These are phyloP conservation scores for Silene coronaria DNA, from an alignment of 179 eudicot genomes.

Conservation along the genomic window DNA sequence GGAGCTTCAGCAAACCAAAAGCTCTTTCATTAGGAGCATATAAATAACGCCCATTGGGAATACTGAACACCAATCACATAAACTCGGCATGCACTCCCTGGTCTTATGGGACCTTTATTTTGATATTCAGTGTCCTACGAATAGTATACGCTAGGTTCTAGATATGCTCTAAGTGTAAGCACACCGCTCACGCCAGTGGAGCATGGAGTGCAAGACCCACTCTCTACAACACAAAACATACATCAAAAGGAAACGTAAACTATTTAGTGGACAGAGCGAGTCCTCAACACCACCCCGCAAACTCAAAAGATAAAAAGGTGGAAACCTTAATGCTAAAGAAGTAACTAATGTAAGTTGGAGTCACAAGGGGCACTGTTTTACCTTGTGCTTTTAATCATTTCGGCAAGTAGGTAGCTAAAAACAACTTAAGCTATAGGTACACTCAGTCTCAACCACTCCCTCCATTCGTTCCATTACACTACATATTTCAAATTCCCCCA, in stretches of 20 bases:
- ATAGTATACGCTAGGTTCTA: not conserved
- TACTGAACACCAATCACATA: not conserved
- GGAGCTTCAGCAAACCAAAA: constrained; percentile 24
- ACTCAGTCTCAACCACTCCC: not conserved
- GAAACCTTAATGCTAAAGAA: not conserved
- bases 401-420: not conserved
- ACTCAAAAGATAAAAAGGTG: not conserved
- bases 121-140: not conserved
- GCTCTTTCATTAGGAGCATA: not conserved
- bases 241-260: not conserved
- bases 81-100: not conserved
- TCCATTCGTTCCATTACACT: no score
- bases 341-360: not conserved
- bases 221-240: no score
- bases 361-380: not conserved
- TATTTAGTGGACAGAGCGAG: not conserved
- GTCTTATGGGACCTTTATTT: not conserved
- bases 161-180: not conserved
- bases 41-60: constrained; percentile 4
- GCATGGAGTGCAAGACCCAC: not conserved
- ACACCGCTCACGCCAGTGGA: not conserved
- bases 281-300: not conserved
- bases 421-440: not conserved
- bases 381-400: not conserved
- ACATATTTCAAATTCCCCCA: no score